phyloP scores from a whole-genome alignment of 306 rosid genomes.

The Astragalus membranaceus region DNA sequence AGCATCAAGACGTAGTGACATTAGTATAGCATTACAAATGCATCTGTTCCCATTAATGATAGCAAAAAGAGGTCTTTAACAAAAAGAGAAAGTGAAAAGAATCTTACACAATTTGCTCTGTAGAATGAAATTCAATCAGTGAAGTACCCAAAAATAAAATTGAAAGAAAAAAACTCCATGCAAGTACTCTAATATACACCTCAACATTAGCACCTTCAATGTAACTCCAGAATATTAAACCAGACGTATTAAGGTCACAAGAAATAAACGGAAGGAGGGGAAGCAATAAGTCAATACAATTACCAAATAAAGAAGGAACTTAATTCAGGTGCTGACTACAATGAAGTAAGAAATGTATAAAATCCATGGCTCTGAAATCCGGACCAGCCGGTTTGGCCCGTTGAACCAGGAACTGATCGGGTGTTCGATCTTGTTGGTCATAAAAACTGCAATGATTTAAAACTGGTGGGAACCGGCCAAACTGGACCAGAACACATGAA shows the following conservation, averaged over 20 bases:
- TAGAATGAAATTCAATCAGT: background rate
- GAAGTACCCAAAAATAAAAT: background rate
- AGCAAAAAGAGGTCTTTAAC: background rate
- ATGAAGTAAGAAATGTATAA: background rate
- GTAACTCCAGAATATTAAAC: background rate
- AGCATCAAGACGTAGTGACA: background rate
- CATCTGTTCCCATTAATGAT: background rate
- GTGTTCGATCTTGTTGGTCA: too few species aligned
- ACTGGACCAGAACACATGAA: too few species aligned
- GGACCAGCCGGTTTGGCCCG: too few species aligned
- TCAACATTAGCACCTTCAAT: background rate
- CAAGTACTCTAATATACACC: background rate
- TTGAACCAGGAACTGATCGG: too few species aligned
- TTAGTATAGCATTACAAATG: background rate
- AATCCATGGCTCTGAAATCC: too few species aligned
- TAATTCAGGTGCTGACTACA: background rate
- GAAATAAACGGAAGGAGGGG: background rate
- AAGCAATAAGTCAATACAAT: background rate
- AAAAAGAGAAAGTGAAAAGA: background rate
- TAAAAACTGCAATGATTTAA: too few species aligned
- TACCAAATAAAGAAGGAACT: background rate
- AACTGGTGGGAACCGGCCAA: too few species aligned
- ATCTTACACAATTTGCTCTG: background rate
- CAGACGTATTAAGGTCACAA: background rate
- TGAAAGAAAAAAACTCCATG: background rate